Conservation (phyloP, 441 rosid genomes). For the Brassica hybrid region DNA sequence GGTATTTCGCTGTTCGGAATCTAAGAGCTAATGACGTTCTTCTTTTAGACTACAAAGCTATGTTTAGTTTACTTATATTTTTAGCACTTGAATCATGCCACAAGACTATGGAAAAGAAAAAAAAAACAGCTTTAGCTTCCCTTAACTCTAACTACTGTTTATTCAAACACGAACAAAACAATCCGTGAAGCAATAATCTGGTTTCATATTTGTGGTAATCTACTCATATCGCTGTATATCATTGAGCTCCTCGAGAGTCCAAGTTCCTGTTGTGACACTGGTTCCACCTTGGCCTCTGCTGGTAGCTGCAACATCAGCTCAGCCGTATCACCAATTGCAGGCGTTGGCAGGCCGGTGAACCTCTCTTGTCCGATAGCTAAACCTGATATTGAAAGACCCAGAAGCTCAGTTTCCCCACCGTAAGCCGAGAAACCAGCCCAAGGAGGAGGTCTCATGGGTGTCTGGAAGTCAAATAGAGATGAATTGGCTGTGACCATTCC, state of each 20-base stretch:
- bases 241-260: slow-evolving; percentile 22
- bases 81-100: too few species aligned
- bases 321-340: slow-evolving; percentile 18
- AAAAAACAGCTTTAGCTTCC: slow-evolving; percentile 1
- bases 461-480: slow-evolving; percentile 26
- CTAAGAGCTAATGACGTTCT: too few species aligned
- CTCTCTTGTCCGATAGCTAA: slow-evolving; percentile 58
- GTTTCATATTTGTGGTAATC: slow-evolving; percentile 28
- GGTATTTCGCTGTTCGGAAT: too few species aligned
- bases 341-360: slow-evolving; percentile 34
- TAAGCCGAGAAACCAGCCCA: slow-evolving; percentile 1
- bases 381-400: slow-evolving; percentile 62
- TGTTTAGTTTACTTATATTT: too few species aligned
- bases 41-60: too few species aligned
- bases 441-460: slow-evolving; percentile 18
- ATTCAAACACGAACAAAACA: slow-evolving; percentile 13
- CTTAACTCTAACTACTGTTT: not conserved
- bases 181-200: slow-evolving; percentile 7
- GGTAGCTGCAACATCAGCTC: not conserved
- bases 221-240: slow-evolving; percentile 26
- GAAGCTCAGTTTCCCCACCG: slow-evolving; percentile 42
- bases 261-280: slow-evolving; percentile 13
- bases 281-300: slow-evolving; percentile 24
- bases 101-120: too few species aligned
- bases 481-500: slow-evolving; percentile 27